Evolutionary conservation across 2,329 filamentous ascomycete species (phyloP), one percentile per base, ranked within the genome.

Genomic region (Fusarium buxicola): DNA sequence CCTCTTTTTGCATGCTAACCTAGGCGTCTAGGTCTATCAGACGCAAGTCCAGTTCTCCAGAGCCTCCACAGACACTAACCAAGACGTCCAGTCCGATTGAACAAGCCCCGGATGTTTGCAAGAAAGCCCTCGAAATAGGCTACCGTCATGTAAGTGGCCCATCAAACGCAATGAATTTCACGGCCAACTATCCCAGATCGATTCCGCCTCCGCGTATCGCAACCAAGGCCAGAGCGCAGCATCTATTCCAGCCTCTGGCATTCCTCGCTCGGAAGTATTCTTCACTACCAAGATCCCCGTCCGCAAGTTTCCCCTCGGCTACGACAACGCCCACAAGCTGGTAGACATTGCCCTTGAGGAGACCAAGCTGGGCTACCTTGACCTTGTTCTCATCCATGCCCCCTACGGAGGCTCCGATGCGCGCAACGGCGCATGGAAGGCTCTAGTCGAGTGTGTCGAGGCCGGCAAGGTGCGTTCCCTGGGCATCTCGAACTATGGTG

Each of bases 401-500:
- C 86, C 86, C 0, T 87, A 86, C 66, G 86, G 86, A 36, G 86
- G 86, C 2, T 75, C 80, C 2, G 79, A 77, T 15, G 78, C 73
- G 43, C 82, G 87, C 62, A 88, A 87, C 69, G 86, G 80, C 12
- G 82, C 84, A 2, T 89, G 87, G 87, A 81, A 77, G 49, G 87
- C 85, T 3, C 80, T 89, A 5, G 86, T 88, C n/a, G 86, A 89
- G 71, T 81, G 81, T 9, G 84, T 87, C 34, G 84, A 87, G 53
- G 84, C 81, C 39, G 86, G 86, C 44, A 87, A 87, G 69, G 78
- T 89, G 30, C 81, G 85, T 47, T 85, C 82, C 66, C 82, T 89
- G 36, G 86, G 86, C 45, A 79, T 89, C n/a, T 86, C 84, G 74
- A 89, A 89, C 77, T 89, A 87, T 69, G 86, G 86, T 44, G 80